phyloP scores from a whole-genome alignment of 257 asterid species.

The Anisodus tanguticus region DNA sequence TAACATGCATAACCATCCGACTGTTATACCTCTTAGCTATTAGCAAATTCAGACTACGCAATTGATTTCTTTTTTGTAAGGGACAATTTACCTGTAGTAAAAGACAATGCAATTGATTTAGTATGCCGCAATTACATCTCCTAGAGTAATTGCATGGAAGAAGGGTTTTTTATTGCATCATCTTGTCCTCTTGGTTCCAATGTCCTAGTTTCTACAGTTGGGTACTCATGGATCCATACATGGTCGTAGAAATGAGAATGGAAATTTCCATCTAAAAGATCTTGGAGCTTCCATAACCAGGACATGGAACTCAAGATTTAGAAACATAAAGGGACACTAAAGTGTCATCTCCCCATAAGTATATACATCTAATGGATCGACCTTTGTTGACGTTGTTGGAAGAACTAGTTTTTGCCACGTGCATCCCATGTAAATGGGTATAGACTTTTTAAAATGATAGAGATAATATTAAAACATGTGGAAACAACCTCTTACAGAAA shows the following conservation, averaged over 20 bases:
- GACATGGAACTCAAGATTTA: neutral
- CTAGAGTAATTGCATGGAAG: neutral
- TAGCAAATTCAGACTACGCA: neutral
- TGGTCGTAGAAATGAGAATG: neutral
- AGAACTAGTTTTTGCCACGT: no score
- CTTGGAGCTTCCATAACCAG: neutral
- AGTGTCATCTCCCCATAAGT: no score
- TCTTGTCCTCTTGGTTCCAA: neutral
- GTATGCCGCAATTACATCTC: neutral
- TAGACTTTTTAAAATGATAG: no score
- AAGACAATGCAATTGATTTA: neutral
- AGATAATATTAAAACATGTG: no score
- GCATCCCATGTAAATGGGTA: no score
- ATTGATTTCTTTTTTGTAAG: neutral
- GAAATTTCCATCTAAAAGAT: neutral
- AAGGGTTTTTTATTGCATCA: neutral
- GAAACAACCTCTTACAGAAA: no score
- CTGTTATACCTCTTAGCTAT: neutral
- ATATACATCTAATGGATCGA: no score
- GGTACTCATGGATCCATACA: constrained; percentile 5
- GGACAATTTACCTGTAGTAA: neutral
- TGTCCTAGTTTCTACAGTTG: neutral
- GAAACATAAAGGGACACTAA: no score
- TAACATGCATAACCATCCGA: neutral
- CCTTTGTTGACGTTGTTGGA: no score